Evolutionary conservation across 140 eudicot species (phyloP).

Genomic region (Artemisia princeps): DNA sequence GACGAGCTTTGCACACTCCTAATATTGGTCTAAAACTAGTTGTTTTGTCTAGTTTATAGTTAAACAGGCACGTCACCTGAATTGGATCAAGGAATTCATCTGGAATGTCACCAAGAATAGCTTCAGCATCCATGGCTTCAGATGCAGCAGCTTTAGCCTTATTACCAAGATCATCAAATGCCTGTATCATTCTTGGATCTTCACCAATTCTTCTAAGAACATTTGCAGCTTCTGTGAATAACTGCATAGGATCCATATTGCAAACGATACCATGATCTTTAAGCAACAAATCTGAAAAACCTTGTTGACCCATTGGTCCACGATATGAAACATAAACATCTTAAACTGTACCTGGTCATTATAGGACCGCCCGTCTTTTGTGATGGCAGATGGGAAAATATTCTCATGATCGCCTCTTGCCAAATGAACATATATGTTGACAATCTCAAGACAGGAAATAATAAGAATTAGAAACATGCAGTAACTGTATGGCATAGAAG

Average conservation of each 20-base stretch:
- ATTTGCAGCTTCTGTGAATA: constrained; percentile 80
- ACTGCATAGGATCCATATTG: constrained; percentile 33
- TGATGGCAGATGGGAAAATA: constrained; percentile 79
- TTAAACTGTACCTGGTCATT: constrained; percentile 68
- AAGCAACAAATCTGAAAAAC: neutral
- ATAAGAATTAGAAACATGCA: neutral
- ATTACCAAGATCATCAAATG: constrained; percentile 73
- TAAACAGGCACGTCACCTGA: constrained; percentile 41
- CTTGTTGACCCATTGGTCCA: neutral
- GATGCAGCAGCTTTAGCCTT: constrained; percentile 86
- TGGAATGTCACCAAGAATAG: constrained; percentile 88
- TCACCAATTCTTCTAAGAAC: constrained; percentile 76
- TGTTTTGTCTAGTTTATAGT: neutral
- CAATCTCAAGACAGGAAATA: constrained; percentile 46
- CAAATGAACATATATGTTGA: constrained; percentile 76
- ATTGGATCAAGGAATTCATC: constrained; percentile 97
- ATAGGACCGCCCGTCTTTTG: constrained; percentile 91
- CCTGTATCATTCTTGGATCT: constrained; percentile 68
- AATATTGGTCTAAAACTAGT: too few species aligned
- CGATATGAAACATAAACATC: neutral
- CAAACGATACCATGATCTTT: constrained; percentile 1
- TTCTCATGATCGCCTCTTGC: constrained; percentile 80
- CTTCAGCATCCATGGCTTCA: constrained; percentile 94
- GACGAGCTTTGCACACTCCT: too few species aligned
- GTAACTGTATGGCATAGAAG: neutral